Conservation (phyloP, 345 rosid genomes). For the Eucalyptus tenuipes region DNA sequence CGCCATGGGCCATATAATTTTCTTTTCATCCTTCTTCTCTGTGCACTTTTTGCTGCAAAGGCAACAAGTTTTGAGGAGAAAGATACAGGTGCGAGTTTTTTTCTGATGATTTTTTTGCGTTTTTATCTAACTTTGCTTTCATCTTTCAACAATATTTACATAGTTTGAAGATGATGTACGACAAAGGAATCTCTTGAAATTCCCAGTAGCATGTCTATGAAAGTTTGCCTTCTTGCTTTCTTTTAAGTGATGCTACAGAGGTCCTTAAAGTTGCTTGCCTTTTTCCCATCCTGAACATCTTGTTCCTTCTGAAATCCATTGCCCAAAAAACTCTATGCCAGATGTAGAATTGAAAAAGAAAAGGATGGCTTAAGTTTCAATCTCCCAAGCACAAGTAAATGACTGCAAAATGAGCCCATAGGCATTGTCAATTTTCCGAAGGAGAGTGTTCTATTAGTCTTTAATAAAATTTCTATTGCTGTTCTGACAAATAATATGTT, state of each 20-base stretch:
- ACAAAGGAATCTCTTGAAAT: not conserved
- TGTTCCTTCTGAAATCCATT: not conserved
- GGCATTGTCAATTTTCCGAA: not conserved
- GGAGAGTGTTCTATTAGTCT: not conserved
- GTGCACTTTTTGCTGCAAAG: slow-evolving; percentile 71
- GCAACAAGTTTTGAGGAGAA: slow-evolving; percentile 62
- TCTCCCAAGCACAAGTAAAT: not conserved
- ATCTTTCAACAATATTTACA: not conserved
- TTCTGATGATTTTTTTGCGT: not conserved
- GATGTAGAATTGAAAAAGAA: not conserved
- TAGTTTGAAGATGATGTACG: not conserved
- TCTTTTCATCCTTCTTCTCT: slow-evolving; percentile 70
- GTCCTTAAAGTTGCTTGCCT: not conserved
- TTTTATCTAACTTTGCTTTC: not conserved
- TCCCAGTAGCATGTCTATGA: not conserved
- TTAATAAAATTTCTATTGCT: not conserved
- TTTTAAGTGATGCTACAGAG: not conserved
- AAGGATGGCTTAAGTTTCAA: not conserved
- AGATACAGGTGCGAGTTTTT: slow-evolving; percentile 47
- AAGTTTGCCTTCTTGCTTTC: not conserved
- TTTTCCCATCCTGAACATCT: not conserved
- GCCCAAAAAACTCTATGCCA: not conserved
- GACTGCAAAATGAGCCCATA: not conserved
- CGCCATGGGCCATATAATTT: slow-evolving; percentile 78
- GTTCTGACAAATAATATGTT: not conserved